Base-by-base conservation (phyloP, 176 grass and related monocot species). In the Luzula sylvatica region DNA sequence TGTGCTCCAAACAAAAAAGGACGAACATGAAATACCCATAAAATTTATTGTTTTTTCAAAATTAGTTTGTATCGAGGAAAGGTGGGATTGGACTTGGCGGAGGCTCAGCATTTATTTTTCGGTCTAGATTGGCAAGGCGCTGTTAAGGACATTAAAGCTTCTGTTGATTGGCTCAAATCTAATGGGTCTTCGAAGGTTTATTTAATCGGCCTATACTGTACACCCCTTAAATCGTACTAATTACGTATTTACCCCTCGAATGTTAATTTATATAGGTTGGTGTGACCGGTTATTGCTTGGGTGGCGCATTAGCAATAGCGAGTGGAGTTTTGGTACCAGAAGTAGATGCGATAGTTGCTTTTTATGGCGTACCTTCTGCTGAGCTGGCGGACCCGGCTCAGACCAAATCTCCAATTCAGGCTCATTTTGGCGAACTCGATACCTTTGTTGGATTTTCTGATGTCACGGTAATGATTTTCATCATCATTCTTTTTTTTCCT, bases 251-350 rank as follows among this genome's bases (percentile, higher is more conserved):
- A 35, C 7, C 7, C 30, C 9, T 35, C n/a, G n/a, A n/a, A n/a
- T n/a, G n/a, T n/a, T n/a, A n/a, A n/a, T n/a, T n/a, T n/a, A 42
- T 46, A 15, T 43, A 96, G 92, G 85, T 83, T 76, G 85, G 92
- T 86, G 92, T 96, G 13, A 89, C 81, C 58, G 85, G 92, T 39
- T 96, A 77, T 65, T 89, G 85, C 68, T 77, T 96, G 85, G 85
- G 85, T 48, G 92, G 92, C 19, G 92, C 92, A 49, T 65, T 96
- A 50, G 75, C 92, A 13, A 82, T 96, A 71, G 85, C 92, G 76
- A 90, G 75, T 71, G 85, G 58, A 74, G 85, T 86, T 71, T 56
- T 89, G 74, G 68, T 90, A 65, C 92, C 81, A 62, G 77, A 90
- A 64, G 81, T 80, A 65, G 92, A 96, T 82, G 92, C 75, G 65